Evolutionary conservation across 306 rosid genomes (phyloP), one percentile per base, ranked within the genome.

Genomic region (Glycyrrhiza uralensis): DNA sequence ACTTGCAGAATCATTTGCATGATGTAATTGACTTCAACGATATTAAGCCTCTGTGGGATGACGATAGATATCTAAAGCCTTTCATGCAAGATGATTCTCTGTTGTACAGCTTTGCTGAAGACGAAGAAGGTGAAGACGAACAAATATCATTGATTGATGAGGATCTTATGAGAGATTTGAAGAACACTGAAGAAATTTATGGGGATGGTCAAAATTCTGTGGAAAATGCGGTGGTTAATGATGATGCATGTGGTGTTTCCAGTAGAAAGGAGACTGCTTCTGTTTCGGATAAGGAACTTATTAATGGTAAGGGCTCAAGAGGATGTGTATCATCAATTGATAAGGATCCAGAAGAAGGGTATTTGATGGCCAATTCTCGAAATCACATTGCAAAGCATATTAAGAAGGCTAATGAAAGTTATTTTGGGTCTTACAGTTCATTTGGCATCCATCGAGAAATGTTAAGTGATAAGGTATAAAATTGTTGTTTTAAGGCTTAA

Each of bases 381-480:
- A 86, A 46, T 57, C 81, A 69, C 50, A 69, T 60, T 68, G 70
- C 85, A 42, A 87, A 78, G 55, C 90, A 94, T 46, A 71, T 89
- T 56, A 94, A 82, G 84, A 85, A 78, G 74, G 85, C 78, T 49
- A 91, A 94, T 79, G 92, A 89, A 67, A 82, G 68, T 80, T 94
- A 94, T 76, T 94, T 94, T 84, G 96, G 90, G 79, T 64, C 97
- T 6, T 91, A 94, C 63, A 86, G 99, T 68, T 94, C 99, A 57
- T 94, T 83, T 71, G 96, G 96, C 79, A 94, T 94, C 61, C 99
- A 94, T 76, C 89, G 89, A 62, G 97, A 94, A 85, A 94, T 94
- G 99, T 76, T 94, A 50, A 86, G 96, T 55, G 99, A 94, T 74
- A 86, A 94, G 99, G 97, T 87, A 86, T 55, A 30, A 4, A 19